Evolutionary conservation across 495 filamentous ascomycete genomes (phyloP).

Genomic region (Halenospora varia): DNA sequence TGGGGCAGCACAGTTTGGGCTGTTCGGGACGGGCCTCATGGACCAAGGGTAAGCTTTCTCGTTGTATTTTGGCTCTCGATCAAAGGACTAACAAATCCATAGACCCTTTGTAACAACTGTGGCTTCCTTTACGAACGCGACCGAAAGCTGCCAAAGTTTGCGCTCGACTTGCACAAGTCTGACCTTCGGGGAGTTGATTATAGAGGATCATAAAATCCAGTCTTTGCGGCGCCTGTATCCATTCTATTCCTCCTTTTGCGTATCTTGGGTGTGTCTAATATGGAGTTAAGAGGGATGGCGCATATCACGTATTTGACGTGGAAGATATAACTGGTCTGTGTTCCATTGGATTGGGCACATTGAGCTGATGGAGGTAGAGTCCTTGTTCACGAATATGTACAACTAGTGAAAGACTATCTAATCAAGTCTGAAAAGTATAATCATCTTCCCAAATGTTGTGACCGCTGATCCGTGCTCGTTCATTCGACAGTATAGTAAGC

Average conservation of each 20-base stretch:
- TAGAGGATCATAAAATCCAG: conserved; percentile 4
- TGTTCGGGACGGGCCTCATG: conserved; percentile 85
- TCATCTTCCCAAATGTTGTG: not conserved
- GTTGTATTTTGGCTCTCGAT: not conserved
- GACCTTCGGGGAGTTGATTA: conserved; percentile 32
- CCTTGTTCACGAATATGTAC: not conserved
- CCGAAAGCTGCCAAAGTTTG: conserved; percentile 78
- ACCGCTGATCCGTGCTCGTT: too few relatives aligned
- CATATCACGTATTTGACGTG: conserved; percentile 12
- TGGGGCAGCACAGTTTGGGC: conserved; percentile 92
- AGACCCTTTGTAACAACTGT: conserved; percentile 95
- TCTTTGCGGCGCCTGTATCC: not conserved
- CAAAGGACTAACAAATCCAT: conserved; percentile 13
- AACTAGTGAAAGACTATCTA: not conserved
- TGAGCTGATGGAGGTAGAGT: not conserved
- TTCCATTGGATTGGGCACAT: not conserved
- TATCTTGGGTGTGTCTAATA: conserved; percentile 10
- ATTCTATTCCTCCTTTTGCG: conserved; percentile 2
- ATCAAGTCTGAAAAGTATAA: not conserved
- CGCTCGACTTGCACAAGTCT: conserved; percentile 63
- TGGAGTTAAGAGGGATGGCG: conserved; percentile 13
- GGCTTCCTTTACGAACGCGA: conserved; percentile 85
- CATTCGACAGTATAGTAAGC: not conserved
- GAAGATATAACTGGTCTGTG: not conserved
- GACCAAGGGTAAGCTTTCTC: conserved; percentile 66